Percentiles rank a stretch among this genome's conserved stretches.
Evolutionary conservation across 2,329 filamentous ascomycete species (phyloP).

Genomic region (Diaporthe sp.): DNA sequence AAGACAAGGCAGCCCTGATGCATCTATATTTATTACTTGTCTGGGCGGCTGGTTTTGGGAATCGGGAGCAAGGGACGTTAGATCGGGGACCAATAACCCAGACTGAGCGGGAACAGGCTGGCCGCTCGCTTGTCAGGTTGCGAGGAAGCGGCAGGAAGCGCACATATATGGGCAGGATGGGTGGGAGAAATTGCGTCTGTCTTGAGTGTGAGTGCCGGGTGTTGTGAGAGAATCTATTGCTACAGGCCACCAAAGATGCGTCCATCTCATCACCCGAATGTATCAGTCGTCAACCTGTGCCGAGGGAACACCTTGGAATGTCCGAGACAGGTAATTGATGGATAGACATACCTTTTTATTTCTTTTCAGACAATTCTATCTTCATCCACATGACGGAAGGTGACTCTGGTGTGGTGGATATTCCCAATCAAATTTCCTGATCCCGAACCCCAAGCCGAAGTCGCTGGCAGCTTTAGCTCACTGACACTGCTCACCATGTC

Average conservation of each 20-base stretch:
- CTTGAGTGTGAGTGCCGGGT: constrained; percentile 29
- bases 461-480: background rate
- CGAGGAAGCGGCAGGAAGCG: constrained; percentile 17
- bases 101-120: constrained; percentile 38
- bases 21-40: constrained; percentile 37
- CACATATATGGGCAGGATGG: background rate
- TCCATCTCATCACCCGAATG: constrained; percentile 22
- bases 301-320: constrained; percentile 35
- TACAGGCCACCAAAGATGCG: constrained; percentile 26
- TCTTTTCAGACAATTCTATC: constrained; percentile 40
- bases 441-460: background rate
- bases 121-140: constrained; percentile 37
- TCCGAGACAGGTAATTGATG: constrained; percentile 40
- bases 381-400: constrained; percentile 28
- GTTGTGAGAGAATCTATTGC: constrained; percentile 14
- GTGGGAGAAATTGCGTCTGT: constrained; percentile 22
- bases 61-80: constrained; percentile 14
- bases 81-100: constrained; percentile 27
- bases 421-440: background rate
- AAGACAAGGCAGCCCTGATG: constrained; percentile 36
- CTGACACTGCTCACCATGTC: background rate
- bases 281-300: constrained; percentile 31
- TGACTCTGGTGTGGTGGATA: background rate
- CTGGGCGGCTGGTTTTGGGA: constrained; percentile 29
- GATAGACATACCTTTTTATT: constrained; percentile 41